Percentiles rank a stretch among this genome's conserved stretches.
Evolutionary conservation across 2,329 filamentous ascomycete species (phyloP).

Genomic region (Eutypella sp.): DNA sequence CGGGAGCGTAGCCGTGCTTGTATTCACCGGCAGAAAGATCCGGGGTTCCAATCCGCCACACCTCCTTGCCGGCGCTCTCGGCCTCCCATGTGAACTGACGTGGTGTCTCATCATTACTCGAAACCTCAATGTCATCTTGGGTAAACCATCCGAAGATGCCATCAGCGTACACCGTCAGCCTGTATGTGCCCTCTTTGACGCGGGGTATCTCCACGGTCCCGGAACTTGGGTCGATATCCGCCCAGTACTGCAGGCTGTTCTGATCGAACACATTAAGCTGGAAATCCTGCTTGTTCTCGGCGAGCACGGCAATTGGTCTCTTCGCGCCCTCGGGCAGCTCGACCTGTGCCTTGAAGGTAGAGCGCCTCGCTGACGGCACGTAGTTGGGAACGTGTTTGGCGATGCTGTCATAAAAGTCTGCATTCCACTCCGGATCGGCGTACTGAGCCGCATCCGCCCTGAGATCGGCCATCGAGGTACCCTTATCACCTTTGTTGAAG

Average conservation of each 20-base stretch:
- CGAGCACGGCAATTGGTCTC: slow-evolving; percentile 51
- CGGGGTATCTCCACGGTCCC: slow-evolving; percentile 48
- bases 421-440: slow-evolving; percentile 49
- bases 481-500: slow-evolving; percentile 52
- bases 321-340: slow-evolving; percentile 46
- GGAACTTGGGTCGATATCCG: slow-evolving; percentile 36
- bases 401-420: slow-evolving; percentile 59
- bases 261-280: slow-evolving; percentile 54
- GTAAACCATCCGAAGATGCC: slow-evolving; percentile 57
- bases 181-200: slow-evolving; percentile 54
- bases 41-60: slow-evolving; percentile 58
- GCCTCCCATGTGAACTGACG: slow-evolving; percentile 42
- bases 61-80: slow-evolving; percentile 51
- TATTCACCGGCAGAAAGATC: slow-evolving; percentile 58
- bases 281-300: slow-evolving; percentile 46
- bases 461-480: slow-evolving; percentile 41
- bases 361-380: slow-evolving; percentile 45
- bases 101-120: slow-evolving; percentile 30
- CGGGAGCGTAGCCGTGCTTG: slow-evolving; percentile 48
- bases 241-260: slow-evolving; percentile 58
- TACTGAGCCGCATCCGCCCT: slow-evolving; percentile 49
- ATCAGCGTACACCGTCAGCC: slow-evolving; percentile 58
- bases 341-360: slow-evolving; percentile 46
- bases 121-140: slow-evolving; percentile 44
- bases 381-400: slow-evolving; percentile 54